Conservation (phyloP, 108 stramenopile genomes). For the Hondaea fermentalgiana region DNA sequence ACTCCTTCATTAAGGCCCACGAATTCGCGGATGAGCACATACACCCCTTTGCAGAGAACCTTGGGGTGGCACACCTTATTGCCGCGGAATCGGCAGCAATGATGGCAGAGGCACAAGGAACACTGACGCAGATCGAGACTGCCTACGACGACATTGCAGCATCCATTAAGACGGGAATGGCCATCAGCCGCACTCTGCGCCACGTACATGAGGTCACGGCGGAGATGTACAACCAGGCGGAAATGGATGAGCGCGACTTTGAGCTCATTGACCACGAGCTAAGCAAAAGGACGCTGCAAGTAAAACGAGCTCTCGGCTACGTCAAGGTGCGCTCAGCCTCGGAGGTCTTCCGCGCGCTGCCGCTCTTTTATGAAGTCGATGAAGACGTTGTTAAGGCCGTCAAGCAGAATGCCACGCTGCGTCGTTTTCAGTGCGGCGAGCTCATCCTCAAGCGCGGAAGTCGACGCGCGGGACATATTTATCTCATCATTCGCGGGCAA, state of each 20-base stretch:
- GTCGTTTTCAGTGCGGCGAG: background rate
- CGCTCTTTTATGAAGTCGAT: background rate
- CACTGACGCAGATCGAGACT: background rate
- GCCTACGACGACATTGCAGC: background rate
- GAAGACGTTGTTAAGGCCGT: background rate
- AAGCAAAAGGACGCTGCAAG: background rate
- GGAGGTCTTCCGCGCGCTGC: background rate
- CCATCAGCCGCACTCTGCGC: background rate
- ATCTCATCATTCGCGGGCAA: background rate
- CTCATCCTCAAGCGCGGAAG: background rate
- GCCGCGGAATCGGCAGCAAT: background rate
- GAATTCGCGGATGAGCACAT: background rate
- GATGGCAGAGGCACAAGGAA: background rate
- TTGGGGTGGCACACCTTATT: background rate
- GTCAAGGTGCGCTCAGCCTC: background rate
- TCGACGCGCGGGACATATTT: background rate
- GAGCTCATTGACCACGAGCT: background rate
- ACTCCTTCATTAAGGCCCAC: background rate
- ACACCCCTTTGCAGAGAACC: background rate
- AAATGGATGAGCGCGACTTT: constrained; percentile 1
- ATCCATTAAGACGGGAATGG: background rate
- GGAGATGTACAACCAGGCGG: background rate
- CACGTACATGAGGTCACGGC: background rate
- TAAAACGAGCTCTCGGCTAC: background rate
- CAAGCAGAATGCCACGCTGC: background rate